Base-by-base conservation (phyloP, 2,329 filamentous ascomycete species). In the Aciculosporium take region DNA sequence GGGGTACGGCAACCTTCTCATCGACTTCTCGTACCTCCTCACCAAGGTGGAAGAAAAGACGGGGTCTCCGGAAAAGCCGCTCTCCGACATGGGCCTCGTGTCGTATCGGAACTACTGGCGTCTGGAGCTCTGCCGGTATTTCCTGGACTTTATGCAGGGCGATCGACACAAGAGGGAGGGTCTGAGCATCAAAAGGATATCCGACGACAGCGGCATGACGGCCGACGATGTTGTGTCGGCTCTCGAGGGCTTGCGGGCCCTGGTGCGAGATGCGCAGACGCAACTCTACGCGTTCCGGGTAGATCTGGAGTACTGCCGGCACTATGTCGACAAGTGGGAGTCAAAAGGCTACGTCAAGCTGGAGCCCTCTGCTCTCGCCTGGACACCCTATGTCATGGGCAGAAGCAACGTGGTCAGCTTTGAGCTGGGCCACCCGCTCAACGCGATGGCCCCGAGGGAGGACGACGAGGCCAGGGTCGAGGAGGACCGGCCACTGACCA, bases 21-120 rank as follows among this genome's bases (percentile, higher is more conserved):
- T 98, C 52, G 91, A 98, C 58, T 98, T 98, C 58, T 98, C 91
- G 1, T 98, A 98, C 56, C 78, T 98, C 6, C 74, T 98, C 36
- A 96, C 93, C 0, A 78, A 87, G 39, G 85, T 93, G 1, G 91
- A 98, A 62, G 76, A 81, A 52, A 94, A 95, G 61, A 93, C 87
- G 0, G 91, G 91, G 8, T 95, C 89, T 1, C 91, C 91, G 0
- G 91, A 98, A 59, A 98, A 98, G 61, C 91, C 91, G 0, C 71
- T 98, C 3, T 96, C 91, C 0, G 91, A 98, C 56, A 95, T 98
- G 86, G 91, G 91, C 3, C 64, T 98, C 30, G 89, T 96, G 4
- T 96, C 89, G 2, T 98, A 98, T 57, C 79, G 91, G 34, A 95
- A 94, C 53, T 98, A 98, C 60, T 98, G 91, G 91, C 81, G 91